Percentiles rank a stretch among this genome's conserved stretches.
These are phyloP conservation scores for Didymella keratinophila DNA, from an alignment of 2,329 filamentous ascomycete species.

Conservation along the genomic window DNA sequence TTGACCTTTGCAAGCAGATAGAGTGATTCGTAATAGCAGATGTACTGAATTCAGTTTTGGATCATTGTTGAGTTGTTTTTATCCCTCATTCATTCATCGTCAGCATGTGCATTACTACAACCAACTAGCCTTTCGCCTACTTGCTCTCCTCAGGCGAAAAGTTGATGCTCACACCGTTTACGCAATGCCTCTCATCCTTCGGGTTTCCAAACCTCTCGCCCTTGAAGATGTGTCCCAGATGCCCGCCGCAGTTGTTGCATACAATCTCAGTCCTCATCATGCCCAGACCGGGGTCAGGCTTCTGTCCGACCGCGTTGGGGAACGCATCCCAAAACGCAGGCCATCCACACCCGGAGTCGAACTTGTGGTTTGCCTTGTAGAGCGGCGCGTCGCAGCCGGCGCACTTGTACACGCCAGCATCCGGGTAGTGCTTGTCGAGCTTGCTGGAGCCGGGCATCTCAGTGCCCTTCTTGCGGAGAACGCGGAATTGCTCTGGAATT, in stretches of 20 bases:
- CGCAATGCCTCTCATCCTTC: slow-evolving; percentile 95
- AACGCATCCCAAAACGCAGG: slow-evolving; percentile 97
- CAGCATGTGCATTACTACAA: background rate
- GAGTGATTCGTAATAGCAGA: no score
- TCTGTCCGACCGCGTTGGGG: slow-evolving; percentile 85
- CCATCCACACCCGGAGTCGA: slow-evolving; percentile 96
- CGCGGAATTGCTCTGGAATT: slow-evolving; percentile 89
- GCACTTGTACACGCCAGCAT: slow-evolving; percentile 82
- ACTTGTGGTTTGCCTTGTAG: slow-evolving; percentile 94
- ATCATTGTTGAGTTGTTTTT: no score
- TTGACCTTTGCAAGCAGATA: no score
- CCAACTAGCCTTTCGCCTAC: background rate
- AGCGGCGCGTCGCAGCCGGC: slow-evolving; percentile 86
- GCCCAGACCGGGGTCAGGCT: slow-evolving; percentile 78
- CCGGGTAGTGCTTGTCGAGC: slow-evolving; percentile 85
- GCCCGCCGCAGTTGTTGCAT: slow-evolving; percentile 92
- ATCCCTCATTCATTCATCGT: background rate
- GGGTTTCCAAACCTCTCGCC: slow-evolving; percentile 84
- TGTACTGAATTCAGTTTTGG: no score
- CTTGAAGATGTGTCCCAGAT: slow-evolving; percentile 91
- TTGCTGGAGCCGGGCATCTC: slow-evolving; percentile 81
- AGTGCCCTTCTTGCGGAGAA: slow-evolving; percentile 91
- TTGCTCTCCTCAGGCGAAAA: slow-evolving; percentile 73
- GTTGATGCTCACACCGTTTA: slow-evolving; percentile 90
- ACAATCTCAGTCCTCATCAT: slow-evolving; percentile 93